A percentile compares a stretch with the other conserved stretches of the same genome.
These are phyloP conservation scores for Acanthochlamys bracteata DNA, from an alignment of 106 monocot genomes.

Conservation along the genomic window DNA sequence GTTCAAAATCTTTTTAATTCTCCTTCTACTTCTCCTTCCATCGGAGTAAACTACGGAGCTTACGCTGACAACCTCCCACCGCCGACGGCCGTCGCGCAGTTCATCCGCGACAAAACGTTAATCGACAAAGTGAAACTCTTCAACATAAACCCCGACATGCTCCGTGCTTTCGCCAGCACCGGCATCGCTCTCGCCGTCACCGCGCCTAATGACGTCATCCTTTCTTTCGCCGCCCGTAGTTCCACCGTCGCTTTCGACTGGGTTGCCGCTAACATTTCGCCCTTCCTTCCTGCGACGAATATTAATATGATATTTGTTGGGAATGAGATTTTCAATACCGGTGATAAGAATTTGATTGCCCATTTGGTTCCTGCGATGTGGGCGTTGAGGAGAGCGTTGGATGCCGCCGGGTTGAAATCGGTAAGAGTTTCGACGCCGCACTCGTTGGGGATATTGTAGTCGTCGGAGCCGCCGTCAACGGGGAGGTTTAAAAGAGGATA, in stretches of 20 bases:
- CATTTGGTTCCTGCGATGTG: slow-evolving; percentile 80
- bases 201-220: slow-evolving; percentile 60
- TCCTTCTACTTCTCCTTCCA: slow-evolving; percentile 9
- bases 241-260: slow-evolving; percentile 34
- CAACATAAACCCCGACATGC: slow-evolving; percentile 68
- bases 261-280: slow-evolving; percentile 54
- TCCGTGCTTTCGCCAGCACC: slow-evolving; percentile 73
- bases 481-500: slow-evolving; percentile 59
- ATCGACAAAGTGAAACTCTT: slow-evolving; percentile 81
- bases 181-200: slow-evolving; percentile 55
- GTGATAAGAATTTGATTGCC: slow-evolving; percentile 46
- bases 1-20: neutral
- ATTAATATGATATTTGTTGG: slow-evolving; percentile 68
- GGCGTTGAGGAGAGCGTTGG: slow-evolving; percentile 44
- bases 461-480: slow-evolving; percentile 57
- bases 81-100: slow-evolving; percentile 63
- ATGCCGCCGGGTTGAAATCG: slow-evolving; percentile 16
- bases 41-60: slow-evolving; percentile 90
- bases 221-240: slow-evolving; percentile 30
- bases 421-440: slow-evolving; percentile 83
- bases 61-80: slow-evolving; percentile 76
- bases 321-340: slow-evolving; percentile 68
- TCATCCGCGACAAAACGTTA: slow-evolving; percentile 47
- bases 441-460: slow-evolving; percentile 61
- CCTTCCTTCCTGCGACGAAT: slow-evolving; percentile 76